Percentiles rank a stretch among this genome's conserved stretches.
These are phyloP conservation scores for Globisporangium cederbergense DNA, from an alignment of 352 stramenopile genomes.

Conservation along the genomic window DNA sequence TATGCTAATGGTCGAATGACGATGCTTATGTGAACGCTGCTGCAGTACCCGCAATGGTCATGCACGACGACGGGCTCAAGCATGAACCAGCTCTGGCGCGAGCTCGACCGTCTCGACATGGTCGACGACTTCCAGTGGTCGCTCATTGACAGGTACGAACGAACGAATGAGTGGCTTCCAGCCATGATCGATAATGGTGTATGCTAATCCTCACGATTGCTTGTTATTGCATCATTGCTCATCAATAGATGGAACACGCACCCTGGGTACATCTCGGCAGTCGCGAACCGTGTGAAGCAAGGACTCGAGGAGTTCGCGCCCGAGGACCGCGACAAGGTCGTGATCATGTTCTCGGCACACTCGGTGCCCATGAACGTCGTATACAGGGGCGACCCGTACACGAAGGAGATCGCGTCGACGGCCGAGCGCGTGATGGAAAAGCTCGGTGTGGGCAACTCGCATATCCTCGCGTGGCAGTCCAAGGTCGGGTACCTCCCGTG, in stretches of 20 bases:
- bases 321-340: constrained; percentile 85
- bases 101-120: constrained; percentile 87
- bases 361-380: constrained; percentile 89
- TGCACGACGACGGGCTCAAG: constrained; percentile 97
- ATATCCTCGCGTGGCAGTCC: constrained; percentile 96
- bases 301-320: constrained; percentile 91
- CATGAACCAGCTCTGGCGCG: constrained; percentile 89
- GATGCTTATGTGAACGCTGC: background rate
- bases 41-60: constrained; percentile 96
- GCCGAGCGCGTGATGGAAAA: constrained; percentile 72
- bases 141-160: constrained; percentile 53
- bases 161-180: background rate
- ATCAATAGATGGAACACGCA: constrained; percentile 92
- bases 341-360: constrained; percentile 90
- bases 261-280: constrained; percentile 93
- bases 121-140: constrained; percentile 80
- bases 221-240: constrained; percentile 18
- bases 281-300: constrained; percentile 90
- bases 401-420: constrained; percentile 79
- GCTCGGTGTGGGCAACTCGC: constrained; percentile 59
- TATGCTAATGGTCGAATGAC: background rate
- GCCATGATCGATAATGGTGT: too few relatives aligned
- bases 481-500: constrained; percentile 98
- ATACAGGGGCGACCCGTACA: constrained; percentile 87
- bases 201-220: background rate